A percentile compares a stretch with the other conserved stretches of the same genome.
Conservation (phyloP, 75 land plant species). For the Azolla pinnata region DNA sequence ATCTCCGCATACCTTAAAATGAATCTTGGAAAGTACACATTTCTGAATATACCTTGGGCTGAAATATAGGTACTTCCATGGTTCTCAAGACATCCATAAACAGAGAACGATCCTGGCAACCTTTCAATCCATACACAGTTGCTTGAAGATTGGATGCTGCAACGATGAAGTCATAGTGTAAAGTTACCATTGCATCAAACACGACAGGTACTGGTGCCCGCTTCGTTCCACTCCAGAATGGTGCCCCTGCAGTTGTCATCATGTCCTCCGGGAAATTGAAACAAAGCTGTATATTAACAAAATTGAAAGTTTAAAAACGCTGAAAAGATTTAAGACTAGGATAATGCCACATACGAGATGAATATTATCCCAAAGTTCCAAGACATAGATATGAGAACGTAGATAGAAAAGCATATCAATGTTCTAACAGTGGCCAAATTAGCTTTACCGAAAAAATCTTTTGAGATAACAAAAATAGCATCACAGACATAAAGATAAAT, state of each 20-base stretch:
- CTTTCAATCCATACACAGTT: constrained; percentile 50
- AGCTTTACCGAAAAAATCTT: no score
- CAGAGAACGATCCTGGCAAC: constrained; percentile 32
- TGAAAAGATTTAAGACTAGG: no score
- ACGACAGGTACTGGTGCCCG: constrained; percentile 28
- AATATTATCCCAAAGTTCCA: no score
- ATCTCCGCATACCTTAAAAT: neutral
- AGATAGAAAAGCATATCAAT: no score
- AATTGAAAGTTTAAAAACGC: no score
- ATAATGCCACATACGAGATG: no score
- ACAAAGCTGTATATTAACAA: constrained; percentile 25
- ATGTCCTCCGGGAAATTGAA: constrained; percentile 42
- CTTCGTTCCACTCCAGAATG: constrained; percentile 56
- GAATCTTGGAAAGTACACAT: no score
- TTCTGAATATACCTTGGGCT: constrained; percentile 29
- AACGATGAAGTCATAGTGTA: constrained; percentile 41
- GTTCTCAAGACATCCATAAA: constrained; percentile 32
- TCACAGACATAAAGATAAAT: no score
- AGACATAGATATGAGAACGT: no score
- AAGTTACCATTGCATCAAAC: constrained; percentile 26
- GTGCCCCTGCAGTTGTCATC: constrained; percentile 42
- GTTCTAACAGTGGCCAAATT: no score
- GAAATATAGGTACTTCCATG: constrained; percentile 31
- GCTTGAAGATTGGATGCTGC: constrained; percentile 51
- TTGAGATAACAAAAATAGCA: no score